phyloP scores from a whole-genome alignment of 2,329 filamentous ascomycete genomes.

The Knoxdaviesia proteae region DNA sequence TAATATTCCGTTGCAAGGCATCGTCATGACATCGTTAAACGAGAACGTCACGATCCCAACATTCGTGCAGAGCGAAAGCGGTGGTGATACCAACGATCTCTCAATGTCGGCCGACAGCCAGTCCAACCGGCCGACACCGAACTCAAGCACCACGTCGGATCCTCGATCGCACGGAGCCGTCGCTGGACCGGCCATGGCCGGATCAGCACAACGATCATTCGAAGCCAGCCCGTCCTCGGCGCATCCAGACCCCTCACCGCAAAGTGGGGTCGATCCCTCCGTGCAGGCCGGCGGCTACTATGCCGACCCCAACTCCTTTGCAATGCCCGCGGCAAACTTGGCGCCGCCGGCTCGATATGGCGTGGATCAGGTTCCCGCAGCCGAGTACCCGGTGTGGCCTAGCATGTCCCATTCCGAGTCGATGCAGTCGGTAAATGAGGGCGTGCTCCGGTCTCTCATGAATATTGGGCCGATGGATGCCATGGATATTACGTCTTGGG shows the following conservation, averaged over 20 bases:
- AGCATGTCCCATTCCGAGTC: conserved; percentile 7
- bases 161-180: conserved; percentile 10
- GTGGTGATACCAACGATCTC: conserved; percentile 23
- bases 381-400: too few species aligned
- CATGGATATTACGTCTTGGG: conserved; percentile 33
- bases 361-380: too few species aligned
- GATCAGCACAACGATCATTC: conserved; percentile 24
- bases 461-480: conserved; percentile 38
- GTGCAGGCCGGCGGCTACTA: not conserved
- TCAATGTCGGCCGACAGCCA: conserved; percentile 27
- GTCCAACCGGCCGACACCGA: conserved; percentile 37
- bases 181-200: conserved; percentile 11
- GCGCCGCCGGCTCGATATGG: conserved; percentile 7
- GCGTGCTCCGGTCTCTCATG: conserved; percentile 34
- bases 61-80: conserved; percentile 20
- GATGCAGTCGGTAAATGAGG: conserved; percentile 35
- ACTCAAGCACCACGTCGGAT: conserved; percentile 23
- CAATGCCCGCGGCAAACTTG: conserved; percentile 13
- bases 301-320: conserved; percentile 16
- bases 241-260: conserved; percentile 14
- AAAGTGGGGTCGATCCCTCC: not conserved
- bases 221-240: conserved; percentile 28
- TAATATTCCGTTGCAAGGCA: too few species aligned
- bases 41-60: too few species aligned
- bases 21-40: too few species aligned